Evolutionary conservation across 352 stramenopile genomes (phyloP).

Genomic region (Pythium apleroticum): DNA sequence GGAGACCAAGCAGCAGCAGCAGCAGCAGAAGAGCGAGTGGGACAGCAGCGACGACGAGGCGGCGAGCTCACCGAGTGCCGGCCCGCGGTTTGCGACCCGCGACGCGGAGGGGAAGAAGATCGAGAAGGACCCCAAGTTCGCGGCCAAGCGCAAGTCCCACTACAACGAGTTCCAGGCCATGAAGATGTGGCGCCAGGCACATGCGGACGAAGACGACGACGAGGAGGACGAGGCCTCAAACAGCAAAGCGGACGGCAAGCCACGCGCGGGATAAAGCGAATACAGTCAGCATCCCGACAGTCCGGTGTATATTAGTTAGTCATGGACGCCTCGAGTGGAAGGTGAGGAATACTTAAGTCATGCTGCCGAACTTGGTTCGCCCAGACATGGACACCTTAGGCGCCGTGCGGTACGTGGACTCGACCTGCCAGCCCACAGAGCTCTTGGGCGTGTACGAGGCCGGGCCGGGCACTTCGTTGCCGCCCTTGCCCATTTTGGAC

Average conservation of each 20-base stretch:
- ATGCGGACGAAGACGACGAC: slow-evolving; percentile 46
- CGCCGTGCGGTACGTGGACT: slow-evolving; percentile 64
- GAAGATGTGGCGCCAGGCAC: slow-evolving; percentile 64
- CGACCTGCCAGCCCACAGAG: slow-evolving; percentile 62
- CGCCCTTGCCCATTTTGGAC: slow-evolving; percentile 34
- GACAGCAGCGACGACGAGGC: slow-evolving; percentile 54
- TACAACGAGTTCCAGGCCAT: slow-evolving; percentile 84
- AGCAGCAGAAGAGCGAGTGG: slow-evolving; percentile 51
- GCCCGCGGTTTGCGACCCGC: slow-evolving; percentile 35
- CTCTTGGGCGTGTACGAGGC: slow-evolving; percentile 60
- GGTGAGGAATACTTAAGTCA: neutral
- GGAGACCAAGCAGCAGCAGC: slow-evolving; percentile 32
- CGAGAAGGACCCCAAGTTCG: slow-evolving; percentile 64
- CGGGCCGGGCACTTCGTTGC: slow-evolving; percentile 36
- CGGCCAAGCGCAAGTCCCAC: slow-evolving; percentile 74
- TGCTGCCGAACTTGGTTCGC: slow-evolving; percentile 73
- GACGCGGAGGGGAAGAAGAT: slow-evolving; percentile 66
- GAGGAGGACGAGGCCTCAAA: slow-evolving; percentile 33
- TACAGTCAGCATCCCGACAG: neutral
- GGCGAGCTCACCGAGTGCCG: slow-evolving; percentile 6
- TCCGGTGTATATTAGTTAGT: neutral
- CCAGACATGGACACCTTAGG: slow-evolving; percentile 77
- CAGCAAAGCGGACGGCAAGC: neutral
- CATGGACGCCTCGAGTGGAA: neutral
- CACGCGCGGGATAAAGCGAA: neutral